These are phyloP conservation scores for Metschnikowia vanudenii DNA, from an alignment of 805 yeast genomes.

Conservation along the genomic window DNA sequence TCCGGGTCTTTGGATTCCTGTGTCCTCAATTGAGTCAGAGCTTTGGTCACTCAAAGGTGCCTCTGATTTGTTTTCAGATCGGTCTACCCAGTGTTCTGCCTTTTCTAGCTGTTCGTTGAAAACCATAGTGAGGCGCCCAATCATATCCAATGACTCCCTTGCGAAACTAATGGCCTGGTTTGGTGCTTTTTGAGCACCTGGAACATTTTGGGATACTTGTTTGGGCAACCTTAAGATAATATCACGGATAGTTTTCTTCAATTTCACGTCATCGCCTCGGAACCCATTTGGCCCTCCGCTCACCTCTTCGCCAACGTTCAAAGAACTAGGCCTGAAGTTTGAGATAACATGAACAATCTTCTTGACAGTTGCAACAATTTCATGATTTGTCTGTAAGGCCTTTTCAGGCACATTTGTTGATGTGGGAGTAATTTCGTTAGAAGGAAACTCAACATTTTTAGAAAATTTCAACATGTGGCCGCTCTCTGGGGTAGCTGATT, in stretches of 20 bases:
- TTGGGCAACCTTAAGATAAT: slow-evolving; percentile 73
- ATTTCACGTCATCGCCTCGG: slow-evolving; percentile 21
- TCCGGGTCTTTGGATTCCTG: slow-evolving; percentile 4
- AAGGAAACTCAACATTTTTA: neutral
- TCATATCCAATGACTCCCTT: slow-evolving; percentile 85
- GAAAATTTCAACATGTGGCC: neutral
- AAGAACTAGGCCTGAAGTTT: slow-evolving; percentile 55
- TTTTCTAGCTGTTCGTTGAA: slow-evolving; percentile 81
- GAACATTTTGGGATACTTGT: slow-evolving; percentile 32
- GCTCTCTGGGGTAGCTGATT: neutral
- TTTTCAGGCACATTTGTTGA: slow-evolving; percentile 16
- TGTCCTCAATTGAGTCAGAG: neutral
- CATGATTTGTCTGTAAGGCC: slow-evolving; percentile 60
- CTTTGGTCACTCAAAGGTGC: neutral
- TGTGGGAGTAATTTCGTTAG: slow-evolving; percentile 4
- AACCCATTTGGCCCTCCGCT: slow-evolving; percentile 1
- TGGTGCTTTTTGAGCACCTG: slow-evolving; percentile 32
- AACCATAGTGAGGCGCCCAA: slow-evolving; percentile 74
- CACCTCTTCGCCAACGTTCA: slow-evolving; percentile 18
- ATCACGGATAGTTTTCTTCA: slow-evolving; percentile 73
- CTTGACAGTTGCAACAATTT: slow-evolving; percentile 83
- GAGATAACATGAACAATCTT: slow-evolving; percentile 85
- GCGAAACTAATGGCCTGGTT: slow-evolving; percentile 80
- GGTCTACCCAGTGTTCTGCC: slow-evolving; percentile 80
- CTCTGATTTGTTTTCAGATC: slow-evolving; percentile 16